Evolutionary conservation across 2,329 filamentous ascomycete species (phyloP).

Genomic region (Botrytis sinoallii): DNA sequence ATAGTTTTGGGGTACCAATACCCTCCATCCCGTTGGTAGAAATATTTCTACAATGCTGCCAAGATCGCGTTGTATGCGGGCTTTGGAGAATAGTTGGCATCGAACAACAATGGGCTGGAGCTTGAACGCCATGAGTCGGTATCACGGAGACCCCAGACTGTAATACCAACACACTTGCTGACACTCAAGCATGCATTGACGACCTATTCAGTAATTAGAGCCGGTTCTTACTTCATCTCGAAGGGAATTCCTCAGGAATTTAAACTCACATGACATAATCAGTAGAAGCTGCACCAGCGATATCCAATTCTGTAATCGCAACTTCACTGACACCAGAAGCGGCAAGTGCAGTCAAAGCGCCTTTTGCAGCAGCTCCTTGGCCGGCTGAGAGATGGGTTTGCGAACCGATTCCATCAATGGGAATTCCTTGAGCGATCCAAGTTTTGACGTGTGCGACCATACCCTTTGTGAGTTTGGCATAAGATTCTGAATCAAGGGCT

Average conservation of each 20-base stretch:
- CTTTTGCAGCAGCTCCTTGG: slow-evolving; percentile 14
- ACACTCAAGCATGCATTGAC: slow-evolving; percentile 34
- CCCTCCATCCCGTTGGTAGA: not conserved
- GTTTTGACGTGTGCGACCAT: slow-evolving; percentile 60
- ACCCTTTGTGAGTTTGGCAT: slow-evolving; percentile 56
- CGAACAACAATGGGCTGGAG: slow-evolving; percentile 53
- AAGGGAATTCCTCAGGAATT: not conserved
- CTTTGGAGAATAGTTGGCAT: slow-evolving; percentile 51
- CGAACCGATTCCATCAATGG: slow-evolving; percentile 59
- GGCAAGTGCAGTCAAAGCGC: slow-evolving; percentile 38
- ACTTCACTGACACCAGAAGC: slow-evolving; percentile 53
- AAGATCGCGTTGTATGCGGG: slow-evolving; percentile 46
- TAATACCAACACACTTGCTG: slow-evolving; percentile 36
- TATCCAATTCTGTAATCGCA: slow-evolving; percentile 60
- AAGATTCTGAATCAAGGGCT: slow-evolving; percentile 48
- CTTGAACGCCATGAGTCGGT: slow-evolving; percentile 51
- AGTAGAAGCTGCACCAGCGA: slow-evolving; percentile 38
- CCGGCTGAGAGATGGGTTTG: slow-evolving; percentile 24
- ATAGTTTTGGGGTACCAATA: not conserved
- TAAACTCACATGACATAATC: slow-evolving; percentile 25
- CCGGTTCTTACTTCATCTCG: too few relatives aligned
- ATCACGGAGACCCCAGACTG: slow-evolving; percentile 36
- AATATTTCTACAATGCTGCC: not conserved
- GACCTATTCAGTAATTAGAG: slow-evolving; percentile 19
- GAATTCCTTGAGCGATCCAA: slow-evolving; percentile 59